A percentile compares a stretch with the other conserved stretches of the same genome.
Conservation (phyloP, 2,329 filamentous ascomycete genomes). For the Trichoderma pleuroti region DNA sequence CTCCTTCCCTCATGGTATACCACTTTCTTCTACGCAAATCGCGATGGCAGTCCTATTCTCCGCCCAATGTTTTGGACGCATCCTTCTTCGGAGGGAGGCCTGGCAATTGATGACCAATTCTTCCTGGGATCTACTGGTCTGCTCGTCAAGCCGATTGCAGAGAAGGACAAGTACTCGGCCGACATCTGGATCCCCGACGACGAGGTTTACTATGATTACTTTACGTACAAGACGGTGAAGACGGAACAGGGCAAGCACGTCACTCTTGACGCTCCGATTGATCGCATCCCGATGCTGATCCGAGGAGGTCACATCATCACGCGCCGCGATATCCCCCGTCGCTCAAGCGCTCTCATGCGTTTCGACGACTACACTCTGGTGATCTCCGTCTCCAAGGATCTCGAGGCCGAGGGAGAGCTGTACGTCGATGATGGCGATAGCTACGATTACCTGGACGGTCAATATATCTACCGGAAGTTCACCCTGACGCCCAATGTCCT, state of each 20-base stretch:
- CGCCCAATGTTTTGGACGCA: constrained; percentile 92
- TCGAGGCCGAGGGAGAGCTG: constrained; percentile 68
- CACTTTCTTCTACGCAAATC: constrained; percentile 85
- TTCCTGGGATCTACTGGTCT: constrained; percentile 86
- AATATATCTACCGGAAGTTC: constrained; percentile 85
- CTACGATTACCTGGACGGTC: constrained; percentile 80
- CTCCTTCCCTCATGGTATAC: constrained; percentile 95
- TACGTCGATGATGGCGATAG: constrained; percentile 94
- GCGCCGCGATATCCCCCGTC: constrained; percentile 80
- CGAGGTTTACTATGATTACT: constrained; percentile 93
- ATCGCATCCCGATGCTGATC: constrained; percentile 87
- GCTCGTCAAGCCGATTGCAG: constrained; percentile 85
- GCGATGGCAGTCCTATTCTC: constrained; percentile 80
- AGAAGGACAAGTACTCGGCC: constrained; percentile 67
- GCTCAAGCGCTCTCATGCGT: constrained; percentile 84
- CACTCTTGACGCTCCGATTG: constrained; percentile 71
- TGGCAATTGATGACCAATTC: constrained; percentile 86
- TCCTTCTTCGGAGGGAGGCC: constrained; percentile 80
- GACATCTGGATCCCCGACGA: constrained; percentile 86
- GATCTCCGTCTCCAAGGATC: constrained; percentile 59
- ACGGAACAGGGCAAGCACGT: constrained; percentile 67
- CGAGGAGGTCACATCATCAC: constrained; percentile 89
- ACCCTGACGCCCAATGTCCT: constrained; percentile 59
- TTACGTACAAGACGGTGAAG: constrained; percentile 72
- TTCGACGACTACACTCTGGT: constrained; percentile 95